Evolutionary conservation across 257 asterid species (phyloP).

Genomic region (Thymus mandschuricus): DNA sequence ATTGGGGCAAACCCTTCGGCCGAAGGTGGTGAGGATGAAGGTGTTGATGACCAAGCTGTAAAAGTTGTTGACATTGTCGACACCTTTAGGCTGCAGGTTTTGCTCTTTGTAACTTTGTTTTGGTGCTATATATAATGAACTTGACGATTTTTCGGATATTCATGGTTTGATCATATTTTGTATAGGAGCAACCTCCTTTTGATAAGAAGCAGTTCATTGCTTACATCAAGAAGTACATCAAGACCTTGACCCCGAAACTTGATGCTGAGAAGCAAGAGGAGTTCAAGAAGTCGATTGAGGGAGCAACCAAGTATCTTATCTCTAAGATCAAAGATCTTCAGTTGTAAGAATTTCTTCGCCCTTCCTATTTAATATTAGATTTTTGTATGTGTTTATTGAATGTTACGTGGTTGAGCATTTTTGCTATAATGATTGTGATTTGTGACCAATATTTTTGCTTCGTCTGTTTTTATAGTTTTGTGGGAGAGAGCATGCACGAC

Average conservation of each 20-base stretch:
- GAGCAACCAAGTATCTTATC: conserved; percentile 74
- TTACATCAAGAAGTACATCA: conserved; percentile 71
- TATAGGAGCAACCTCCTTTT: conserved; percentile 90
- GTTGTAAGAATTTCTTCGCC: conserved; percentile 54
- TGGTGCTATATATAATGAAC: background rate
- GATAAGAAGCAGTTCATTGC: conserved; percentile 77
- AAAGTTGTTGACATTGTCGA: conserved; percentile 93
- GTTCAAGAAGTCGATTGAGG: conserved; percentile 76
- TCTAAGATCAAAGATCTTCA: conserved; percentile 77
- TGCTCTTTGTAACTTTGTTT: background rate
- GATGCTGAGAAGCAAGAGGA: conserved; percentile 59
- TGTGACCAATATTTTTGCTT: background rate
- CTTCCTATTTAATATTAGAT: background rate
- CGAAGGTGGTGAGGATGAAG: conserved; percentile 86
- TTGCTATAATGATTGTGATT: background rate
- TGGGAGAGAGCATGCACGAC: conserved; percentile 90
- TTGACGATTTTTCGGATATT: background rate
- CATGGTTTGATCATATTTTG: background rate
- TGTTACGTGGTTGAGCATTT: background rate
- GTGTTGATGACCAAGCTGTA: conserved; percentile 63
- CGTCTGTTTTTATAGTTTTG: conserved; percentile 46
- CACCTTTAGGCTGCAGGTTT: conserved; percentile 92
- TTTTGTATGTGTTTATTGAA: too few species aligned
- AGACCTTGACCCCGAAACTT: conserved; percentile 61
- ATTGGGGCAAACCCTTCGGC: conserved; percentile 97